Evolutionary conservation across 2,329 filamentous ascomycete species (phyloP), one percentile per base, ranked within the genome.

Genomic region (Fusarium pilosicola): DNA sequence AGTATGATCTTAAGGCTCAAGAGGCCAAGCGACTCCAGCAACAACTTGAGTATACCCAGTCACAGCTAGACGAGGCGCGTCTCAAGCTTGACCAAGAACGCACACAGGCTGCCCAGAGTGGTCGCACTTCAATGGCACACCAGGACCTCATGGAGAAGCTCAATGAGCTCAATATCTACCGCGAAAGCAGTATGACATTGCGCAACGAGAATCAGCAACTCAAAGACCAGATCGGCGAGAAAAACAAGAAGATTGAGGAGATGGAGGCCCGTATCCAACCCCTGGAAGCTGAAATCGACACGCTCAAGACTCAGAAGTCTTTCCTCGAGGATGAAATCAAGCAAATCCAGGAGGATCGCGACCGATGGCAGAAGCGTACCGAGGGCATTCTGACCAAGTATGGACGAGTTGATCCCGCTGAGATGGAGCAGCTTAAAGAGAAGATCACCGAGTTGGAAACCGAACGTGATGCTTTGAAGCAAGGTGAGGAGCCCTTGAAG

Each of bases 301-400:
- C 97, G 78, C 86, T 98, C 20, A 94, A 97, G 80, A 94, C 92
- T 67, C 90, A 96, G 70, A 88, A 94, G 71, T 90, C 92, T 69
- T 93, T 92, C 74, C 93, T 95, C 77, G 92, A 97, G 74, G 94
- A 94, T 18, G 96, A 98, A 80, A 90, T 98, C 79, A 94, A 93
- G 78, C 89, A 98, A 72, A 88, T 98, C 15, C 93, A 97, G 74
- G 93, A 96, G 77, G 96, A 98, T 80, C 92, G 96, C 22, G 96
- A 98, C 80, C 90, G 94, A 65, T 98, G 96, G 94, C 95, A 97
- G 83, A 96, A 98, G 86, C 92, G 96, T 30, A 97, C 95, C 4
- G 95, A 98, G 80, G 94, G 97, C 76, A 98, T 99, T 70, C 89
- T 99, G 57, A 95, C 94, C 74, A 98, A 97, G 81, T 98, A 98